Evolutionary conservation across 345 rosid species (phyloP).

Genomic region (Hypericum androsaemum): DNA sequence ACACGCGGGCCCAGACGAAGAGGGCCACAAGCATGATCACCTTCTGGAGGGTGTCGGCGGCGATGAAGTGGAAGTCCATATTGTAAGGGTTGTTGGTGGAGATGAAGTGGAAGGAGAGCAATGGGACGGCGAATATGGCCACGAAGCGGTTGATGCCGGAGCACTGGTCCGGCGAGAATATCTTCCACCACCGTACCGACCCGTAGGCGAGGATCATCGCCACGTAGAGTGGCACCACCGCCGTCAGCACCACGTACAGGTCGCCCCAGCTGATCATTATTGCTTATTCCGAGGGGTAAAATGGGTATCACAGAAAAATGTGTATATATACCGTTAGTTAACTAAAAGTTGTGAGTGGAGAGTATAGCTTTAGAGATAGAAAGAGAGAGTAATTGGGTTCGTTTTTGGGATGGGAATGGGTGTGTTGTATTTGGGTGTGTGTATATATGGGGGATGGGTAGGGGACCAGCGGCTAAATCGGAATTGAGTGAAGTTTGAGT

Average conservation of each 20-base stretch:
- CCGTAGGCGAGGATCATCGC: conserved; percentile 10
- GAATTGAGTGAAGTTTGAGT: no score
- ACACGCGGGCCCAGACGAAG: background rate
- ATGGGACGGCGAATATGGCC: conserved; percentile 6
- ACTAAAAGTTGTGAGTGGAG: no score
- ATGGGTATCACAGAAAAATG: no score
- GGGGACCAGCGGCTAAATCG: no score
- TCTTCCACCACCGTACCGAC: conserved; percentile 10
- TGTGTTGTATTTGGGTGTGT: no score
- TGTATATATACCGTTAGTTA: no score
- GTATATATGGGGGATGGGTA: no score
- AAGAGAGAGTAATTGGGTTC: no score
- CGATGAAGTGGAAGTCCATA: conserved; percentile 9
- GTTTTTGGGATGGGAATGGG: no score
- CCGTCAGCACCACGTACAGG: conserved; percentile 3
- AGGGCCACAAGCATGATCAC: conserved; percentile 9
- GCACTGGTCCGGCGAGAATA: conserved; percentile 9
- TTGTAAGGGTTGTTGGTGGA: conserved; percentile 9
- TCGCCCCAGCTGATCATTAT: conserved; percentile 6
- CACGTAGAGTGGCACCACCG: conserved; percentile 7
- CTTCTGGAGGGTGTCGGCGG: conserved; percentile 10
- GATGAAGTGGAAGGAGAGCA: conserved; percentile 9
- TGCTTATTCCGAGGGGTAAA: background rate
- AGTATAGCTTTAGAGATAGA: no score
- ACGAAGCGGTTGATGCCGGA: conserved; percentile 10